Base-by-base conservation (phyloP, 2,329 filamentous ascomycete genomes). In the Ophiostoma tasmaniense region DNA sequence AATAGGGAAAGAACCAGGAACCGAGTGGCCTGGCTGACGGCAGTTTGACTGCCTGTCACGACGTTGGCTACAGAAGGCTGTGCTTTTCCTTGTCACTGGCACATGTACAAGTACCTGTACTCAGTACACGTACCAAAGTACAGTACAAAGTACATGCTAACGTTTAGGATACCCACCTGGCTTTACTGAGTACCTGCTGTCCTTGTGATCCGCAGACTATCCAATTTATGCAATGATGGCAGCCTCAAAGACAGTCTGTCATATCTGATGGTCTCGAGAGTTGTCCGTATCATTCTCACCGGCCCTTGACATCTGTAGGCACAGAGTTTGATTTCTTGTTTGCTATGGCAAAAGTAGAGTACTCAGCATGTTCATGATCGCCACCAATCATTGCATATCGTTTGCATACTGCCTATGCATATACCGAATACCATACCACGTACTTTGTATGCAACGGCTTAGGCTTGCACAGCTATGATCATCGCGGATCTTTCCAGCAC, bases 1-100 rank as follows among this genome's bases (percentile, higher is more conserved):
- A 61, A 61, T 61, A 30, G 22, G 55, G 55, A 61, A 61, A 61
- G 55, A 61, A 30, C 25, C 55, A 61, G 55, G 55, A 28, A 61
- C 55, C 55, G 52, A 25, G 25, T 55, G 11, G 55, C 22, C 55
- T 33, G 52, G 55, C 25, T 33, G 25, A 61, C 55, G 55, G 55
- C 25, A 61, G 55, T 61, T 30, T 30, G 55, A 11, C 8, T 28
- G 25, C 55, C 50, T 61, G 55, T 61, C 55, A 61, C 55, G 25
- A 30, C 50, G 22, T 25, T 55, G 50, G 50, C 8, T 22, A 22
- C n/a, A 52, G 20, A 1, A 25, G n/a, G 25, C 50, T 11, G n/a
- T 55, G 10, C 50, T 17, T 55, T 22, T 14, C 50, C 14, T 13
- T 13, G 25, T n/a, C n/a, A 8, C 3, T 13, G 3, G 2, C 14